A percentile compares a stretch with the other conserved stretches of the same genome.
phyloP scores from a whole-genome alignment of 2,329 filamentous ascomycete genomes.

The Penicillium sp. region DNA sequence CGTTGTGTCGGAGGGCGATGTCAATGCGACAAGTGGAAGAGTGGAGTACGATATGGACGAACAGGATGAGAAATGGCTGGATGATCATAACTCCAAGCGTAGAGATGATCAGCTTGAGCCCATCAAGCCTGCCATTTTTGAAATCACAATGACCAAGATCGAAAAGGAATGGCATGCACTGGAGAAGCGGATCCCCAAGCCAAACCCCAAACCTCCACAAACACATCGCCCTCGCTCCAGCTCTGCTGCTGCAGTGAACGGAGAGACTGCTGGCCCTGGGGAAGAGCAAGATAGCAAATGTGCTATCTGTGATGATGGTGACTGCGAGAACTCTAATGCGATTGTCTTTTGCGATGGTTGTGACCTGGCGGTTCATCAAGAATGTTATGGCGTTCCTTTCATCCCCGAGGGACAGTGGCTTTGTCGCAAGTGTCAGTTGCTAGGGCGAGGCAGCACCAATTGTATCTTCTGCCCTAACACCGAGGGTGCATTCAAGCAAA shows the following conservation, averaged over 20 bases:
- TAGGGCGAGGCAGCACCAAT: constrained; percentile 86
- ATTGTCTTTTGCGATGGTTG: constrained; percentile 99
- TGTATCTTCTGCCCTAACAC: constrained; percentile 99
- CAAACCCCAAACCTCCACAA: constrained; percentile 92
- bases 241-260: constrained; percentile 92
- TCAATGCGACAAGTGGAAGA: constrained; percentile 64
- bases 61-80: constrained; percentile 95
- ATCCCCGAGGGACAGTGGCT: constrained; percentile 99
- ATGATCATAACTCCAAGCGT: constrained; percentile 76
- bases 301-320: constrained; percentile 97
- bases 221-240: constrained; percentile 90
- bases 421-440: constrained; percentile 93
- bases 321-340: constrained; percentile 98
- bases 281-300: constrained; percentile 98
- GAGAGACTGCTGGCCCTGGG: constrained; percentile 74
- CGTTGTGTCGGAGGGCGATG: constrained; percentile 61
- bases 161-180: constrained; percentile 98
- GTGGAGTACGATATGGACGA: constrained; percentile 99
- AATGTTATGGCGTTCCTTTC: constrained; percentile 98
- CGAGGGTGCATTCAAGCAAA: constrained; percentile 97
- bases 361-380: constrained; percentile 95
- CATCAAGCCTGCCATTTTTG: constrained; percentile 91
- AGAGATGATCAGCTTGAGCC: constrained; percentile 72
- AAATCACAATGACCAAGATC: constrained; percentile 97
- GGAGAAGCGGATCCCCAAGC: constrained; percentile 95